These are phyloP conservation scores for Termitomyces sp. DNA, from an alignment of 768 basidiomycete genomes.

Conservation along the genomic window DNA sequence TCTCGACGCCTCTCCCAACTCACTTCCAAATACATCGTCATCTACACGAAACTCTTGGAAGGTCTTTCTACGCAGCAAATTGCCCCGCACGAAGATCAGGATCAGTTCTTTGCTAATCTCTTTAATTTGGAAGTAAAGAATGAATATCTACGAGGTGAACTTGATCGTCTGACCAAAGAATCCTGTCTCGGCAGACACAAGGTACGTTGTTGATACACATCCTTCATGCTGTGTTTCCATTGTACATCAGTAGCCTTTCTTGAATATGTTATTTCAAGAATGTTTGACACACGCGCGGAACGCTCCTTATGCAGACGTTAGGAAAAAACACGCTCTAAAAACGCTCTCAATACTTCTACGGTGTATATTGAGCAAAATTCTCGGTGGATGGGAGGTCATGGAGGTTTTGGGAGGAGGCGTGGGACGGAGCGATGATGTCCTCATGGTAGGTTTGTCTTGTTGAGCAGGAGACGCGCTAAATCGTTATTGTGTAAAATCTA, in stretches of 20 bases:
- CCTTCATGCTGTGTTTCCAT: not conserved
- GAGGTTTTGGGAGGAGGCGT: slow-evolving; percentile 61
- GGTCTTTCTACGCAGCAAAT: slow-evolving; percentile 40
- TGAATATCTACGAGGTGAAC: slow-evolving; percentile 34
- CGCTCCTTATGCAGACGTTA: slow-evolving; percentile 28
- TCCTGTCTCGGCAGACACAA: slow-evolving; percentile 45
- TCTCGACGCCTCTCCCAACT: slow-evolving; percentile 17
- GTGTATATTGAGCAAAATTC: slow-evolving; percentile 48
- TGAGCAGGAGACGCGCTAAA: not conserved
- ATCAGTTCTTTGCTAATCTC: slow-evolving; percentile 48
- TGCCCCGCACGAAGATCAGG: slow-evolving; percentile 35
- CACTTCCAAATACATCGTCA: slow-evolving; percentile 42
- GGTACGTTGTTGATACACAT: slow-evolving; percentile 29
- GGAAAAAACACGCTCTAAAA: slow-evolving; percentile 42
- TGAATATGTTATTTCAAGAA: slow-evolving; percentile 43
- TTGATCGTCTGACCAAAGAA: slow-evolving; percentile 41
- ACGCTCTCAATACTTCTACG: slow-evolving; percentile 44
- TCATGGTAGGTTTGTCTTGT: slow-evolving; percentile 34
- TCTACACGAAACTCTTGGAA: slow-evolving; percentile 48
- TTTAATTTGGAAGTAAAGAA: slow-evolving; percentile 49
- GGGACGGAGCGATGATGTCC: slow-evolving; percentile 49
- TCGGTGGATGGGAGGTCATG: slow-evolving; percentile 72
- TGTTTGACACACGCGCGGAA: slow-evolving; percentile 38
- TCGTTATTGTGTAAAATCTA: slow-evolving; percentile 16
- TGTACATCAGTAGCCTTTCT: slow-evolving; percentile 40